Conservation (phyloP, 2,329 filamentous ascomycete genomes). For the Chaetoscypha palmicola region DNA sequence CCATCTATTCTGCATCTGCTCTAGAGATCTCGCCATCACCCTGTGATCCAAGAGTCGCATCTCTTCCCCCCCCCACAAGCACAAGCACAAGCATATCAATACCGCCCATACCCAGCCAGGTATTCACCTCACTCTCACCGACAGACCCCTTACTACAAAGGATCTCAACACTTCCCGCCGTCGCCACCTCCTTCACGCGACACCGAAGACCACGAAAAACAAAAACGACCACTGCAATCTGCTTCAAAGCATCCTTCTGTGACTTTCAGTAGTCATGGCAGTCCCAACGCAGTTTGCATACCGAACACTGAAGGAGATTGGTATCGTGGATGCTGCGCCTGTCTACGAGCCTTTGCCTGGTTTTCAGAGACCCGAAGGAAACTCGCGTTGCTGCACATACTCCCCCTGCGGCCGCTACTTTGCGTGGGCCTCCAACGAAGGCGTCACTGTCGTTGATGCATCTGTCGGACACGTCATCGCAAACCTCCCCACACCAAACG, state of each 20-base stretch:
- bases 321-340: conserved; percentile 84
- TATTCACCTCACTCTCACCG: conserved; percentile 1
- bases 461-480: conserved; percentile 68
- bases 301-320: conserved; percentile 95
- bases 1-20: conserved; percentile 14
- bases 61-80: too few species aligned
- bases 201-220: conserved; percentile 5
- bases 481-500: conserved; percentile 69
- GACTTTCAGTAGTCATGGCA: conserved; percentile 92
- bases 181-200: conserved; percentile 12
- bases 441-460: conserved; percentile 78
- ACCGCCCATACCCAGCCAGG: neutral
- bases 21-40: conserved; percentile 8
- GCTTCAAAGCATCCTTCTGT: conserved; percentile 37
- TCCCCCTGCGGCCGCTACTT: conserved; percentile 95
- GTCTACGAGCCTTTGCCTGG: conserved; percentile 78
- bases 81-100: too few species aligned
- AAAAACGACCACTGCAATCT: conserved; percentile 21
- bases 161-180: conserved; percentile 10
- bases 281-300: conserved; percentile 91
- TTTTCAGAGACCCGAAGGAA: conserved; percentile 84
- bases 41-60: conserved; percentile 6
- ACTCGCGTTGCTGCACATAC: conserved; percentile 90
- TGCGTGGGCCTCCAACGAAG: conserved; percentile 85
- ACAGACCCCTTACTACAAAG: conserved; percentile 9